Conservation (phyloP, 2,329 filamentous ascomycete genomes). For the Raffaelea albimanens region DNA sequence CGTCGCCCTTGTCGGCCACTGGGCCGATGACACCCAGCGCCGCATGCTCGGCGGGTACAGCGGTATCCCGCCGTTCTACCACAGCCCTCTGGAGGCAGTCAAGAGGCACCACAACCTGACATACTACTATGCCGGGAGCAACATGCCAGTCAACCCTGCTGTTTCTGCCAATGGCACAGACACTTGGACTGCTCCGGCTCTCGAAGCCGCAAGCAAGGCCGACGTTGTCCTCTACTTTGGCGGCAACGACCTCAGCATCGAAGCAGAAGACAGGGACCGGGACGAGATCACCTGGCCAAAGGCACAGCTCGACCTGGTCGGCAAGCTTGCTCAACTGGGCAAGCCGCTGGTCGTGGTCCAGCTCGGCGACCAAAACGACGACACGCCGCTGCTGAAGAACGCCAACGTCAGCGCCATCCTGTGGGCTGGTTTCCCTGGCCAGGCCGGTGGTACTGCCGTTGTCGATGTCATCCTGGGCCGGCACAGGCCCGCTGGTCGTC, state of each 20-base stretch:
- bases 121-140: slow-evolving; percentile 31
- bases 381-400: slow-evolving; percentile 35
- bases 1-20: not conserved
- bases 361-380: slow-evolving; percentile 42
- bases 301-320: slow-evolving; percentile 40
- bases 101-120: slow-evolving; percentile 30
- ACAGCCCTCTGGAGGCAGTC: slow-evolving; percentile 42
- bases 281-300: slow-evolving; percentile 40
- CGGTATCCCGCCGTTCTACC: slow-evolving; percentile 45
- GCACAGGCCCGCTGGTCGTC: slow-evolving; percentile 39
- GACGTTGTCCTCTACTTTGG: slow-evolving; percentile 46
- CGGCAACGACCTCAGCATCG: slow-evolving; percentile 42
- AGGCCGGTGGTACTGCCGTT: slow-evolving; percentile 46
- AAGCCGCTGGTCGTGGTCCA: slow-evolving; percentile 39
- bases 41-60: slow-evolving; percentile 52
- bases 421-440: slow-evolving; percentile 51
- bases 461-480: slow-evolving; percentile 43
- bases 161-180: slow-evolving; percentile 18
- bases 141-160: slow-evolving; percentile 15
- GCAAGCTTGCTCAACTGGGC: slow-evolving; percentile 27
- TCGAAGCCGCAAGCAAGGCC: slow-evolving; percentile 29
- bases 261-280: slow-evolving; percentile 43
- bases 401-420: slow-evolving; percentile 39
- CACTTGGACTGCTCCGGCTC: slow-evolving; percentile 22
- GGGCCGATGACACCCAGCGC: slow-evolving; percentile 10